Conservation (phyloP, 495 filamentous ascomycete genomes). For the Daldinia concentrica region DNA sequence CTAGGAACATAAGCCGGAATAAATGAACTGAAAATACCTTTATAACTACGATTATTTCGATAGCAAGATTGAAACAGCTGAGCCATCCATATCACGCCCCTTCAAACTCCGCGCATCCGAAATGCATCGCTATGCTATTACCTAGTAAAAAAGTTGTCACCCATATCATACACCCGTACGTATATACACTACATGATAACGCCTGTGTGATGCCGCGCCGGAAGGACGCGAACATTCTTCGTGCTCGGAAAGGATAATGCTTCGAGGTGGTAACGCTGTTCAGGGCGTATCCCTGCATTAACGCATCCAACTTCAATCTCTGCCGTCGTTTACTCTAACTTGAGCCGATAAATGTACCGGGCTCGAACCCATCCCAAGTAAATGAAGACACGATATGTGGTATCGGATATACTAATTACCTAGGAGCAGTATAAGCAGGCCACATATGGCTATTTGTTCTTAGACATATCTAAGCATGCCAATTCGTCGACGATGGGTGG, state of each 20-base stretch:
- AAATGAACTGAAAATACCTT: conserved; percentile 16
- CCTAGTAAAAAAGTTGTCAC: not conserved
- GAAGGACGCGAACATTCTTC: not conserved
- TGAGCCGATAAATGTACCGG: not conserved
- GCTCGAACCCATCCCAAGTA: not conserved
- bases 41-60: conserved; percentile 39
- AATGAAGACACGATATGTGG: not conserved
- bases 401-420: not conserved
- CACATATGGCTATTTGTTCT: conserved; percentile 6
- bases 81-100: conserved; percentile 7
- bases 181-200: conserved; percentile 34
- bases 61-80: conserved; percentile 15
- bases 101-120: conserved; percentile 15
- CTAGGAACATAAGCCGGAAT: not conserved
- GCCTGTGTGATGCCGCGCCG: not conserved
- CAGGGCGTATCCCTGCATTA: not conserved
- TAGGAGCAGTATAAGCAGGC: conserved; percentile 4
- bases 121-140: conserved; percentile 41
- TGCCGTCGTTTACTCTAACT: not conserved
- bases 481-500: not conserved
- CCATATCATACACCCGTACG: conserved; percentile 36
- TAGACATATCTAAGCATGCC: not conserved
- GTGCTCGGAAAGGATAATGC: not conserved
- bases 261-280: not conserved
- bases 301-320: conserved; percentile 7